phyloP scores from a whole-genome alignment of 805 yeast genomes.

The Zygoascus flipseniorum region DNA sequence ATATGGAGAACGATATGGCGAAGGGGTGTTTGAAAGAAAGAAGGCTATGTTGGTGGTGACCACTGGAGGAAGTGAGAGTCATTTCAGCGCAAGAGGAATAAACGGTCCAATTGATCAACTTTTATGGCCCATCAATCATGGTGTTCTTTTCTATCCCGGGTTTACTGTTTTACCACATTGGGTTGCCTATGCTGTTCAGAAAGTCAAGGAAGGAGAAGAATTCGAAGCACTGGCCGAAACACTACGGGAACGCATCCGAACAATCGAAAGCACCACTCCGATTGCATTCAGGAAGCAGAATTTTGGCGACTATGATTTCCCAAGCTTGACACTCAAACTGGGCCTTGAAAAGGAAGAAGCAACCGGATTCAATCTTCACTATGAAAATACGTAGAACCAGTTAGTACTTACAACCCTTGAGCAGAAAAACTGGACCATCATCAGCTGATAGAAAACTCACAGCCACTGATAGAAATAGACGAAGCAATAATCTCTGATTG shows the following conservation, averaged over 20 bases:
- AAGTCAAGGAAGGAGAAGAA: neutral
- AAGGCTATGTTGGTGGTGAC: neutral
- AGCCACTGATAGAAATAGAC: too few relatives aligned
- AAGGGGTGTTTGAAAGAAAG: neutral
- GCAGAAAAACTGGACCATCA: too few relatives aligned
- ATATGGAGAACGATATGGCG: neutral
- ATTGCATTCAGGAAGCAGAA: neutral
- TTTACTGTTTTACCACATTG: neutral
- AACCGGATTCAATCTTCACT: neutral
- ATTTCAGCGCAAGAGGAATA: neutral
- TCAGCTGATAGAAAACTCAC: too few relatives aligned
- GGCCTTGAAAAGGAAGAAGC: neutral
- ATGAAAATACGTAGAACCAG: neutral
- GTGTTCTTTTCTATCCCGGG: neutral
- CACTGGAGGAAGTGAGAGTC: neutral
- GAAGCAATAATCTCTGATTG: too few relatives aligned
- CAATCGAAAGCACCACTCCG: neutral
- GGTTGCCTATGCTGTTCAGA: neutral
- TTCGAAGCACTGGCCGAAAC: neutral
- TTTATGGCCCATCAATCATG: neutral
- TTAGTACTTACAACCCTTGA: too few relatives aligned
- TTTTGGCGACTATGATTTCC: neutral
- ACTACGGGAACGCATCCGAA: neutral
- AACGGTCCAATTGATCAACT: neutral
- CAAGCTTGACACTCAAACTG: neutral